These are phyloP conservation scores for Teunomyces tritomae DNA, from an alignment of 805 yeast genomes.

Conservation along the genomic window DNA sequence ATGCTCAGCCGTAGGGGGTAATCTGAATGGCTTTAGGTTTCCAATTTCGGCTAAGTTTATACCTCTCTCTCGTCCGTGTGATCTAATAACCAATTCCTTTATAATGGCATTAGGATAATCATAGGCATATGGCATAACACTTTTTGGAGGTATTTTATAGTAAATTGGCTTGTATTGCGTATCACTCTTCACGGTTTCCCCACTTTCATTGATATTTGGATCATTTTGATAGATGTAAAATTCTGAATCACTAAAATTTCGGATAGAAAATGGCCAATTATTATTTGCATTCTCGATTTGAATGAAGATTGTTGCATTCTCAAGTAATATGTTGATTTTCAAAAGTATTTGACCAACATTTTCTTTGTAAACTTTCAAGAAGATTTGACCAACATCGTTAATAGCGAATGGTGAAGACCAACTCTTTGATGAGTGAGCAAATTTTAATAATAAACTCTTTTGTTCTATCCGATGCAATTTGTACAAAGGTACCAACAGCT, in stretches of 20 bases:
- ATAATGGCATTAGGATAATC: constrained; percentile 90
- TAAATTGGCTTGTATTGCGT: constrained; percentile 70
- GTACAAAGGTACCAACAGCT: constrained; percentile 56
- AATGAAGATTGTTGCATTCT: constrained; percentile 77
- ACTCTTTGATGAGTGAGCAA: constrained; percentile 51
- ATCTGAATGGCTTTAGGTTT: constrained; percentile 77
- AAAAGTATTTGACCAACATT: constrained; percentile 67
- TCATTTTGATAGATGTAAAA: constrained; percentile 84
- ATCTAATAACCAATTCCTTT: constrained; percentile 73
- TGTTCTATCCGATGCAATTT: constrained; percentile 54
- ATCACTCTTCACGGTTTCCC: constrained; percentile 47
- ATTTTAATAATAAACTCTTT: constrained; percentile 62
- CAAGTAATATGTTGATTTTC: constrained; percentile 72
- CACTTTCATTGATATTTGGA: constrained; percentile 67
- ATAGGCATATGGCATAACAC: constrained; percentile 98
- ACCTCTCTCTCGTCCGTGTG: constrained; percentile 71
- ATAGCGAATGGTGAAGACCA: constrained; percentile 91
- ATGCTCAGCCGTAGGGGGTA: constrained; percentile 48
- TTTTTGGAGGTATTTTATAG: constrained; percentile 79
- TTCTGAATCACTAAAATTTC: constrained; percentile 87
- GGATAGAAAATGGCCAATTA: constrained; percentile 88
- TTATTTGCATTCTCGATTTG: constrained; percentile 69
- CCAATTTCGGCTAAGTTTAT: constrained; percentile 93
- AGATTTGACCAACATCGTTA: constrained; percentile 79
- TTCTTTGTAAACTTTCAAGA: constrained; percentile 63